Evolutionary conservation across 139 green algal genomes (phyloP).

Genomic region (Eudorina sp.): DNA sequence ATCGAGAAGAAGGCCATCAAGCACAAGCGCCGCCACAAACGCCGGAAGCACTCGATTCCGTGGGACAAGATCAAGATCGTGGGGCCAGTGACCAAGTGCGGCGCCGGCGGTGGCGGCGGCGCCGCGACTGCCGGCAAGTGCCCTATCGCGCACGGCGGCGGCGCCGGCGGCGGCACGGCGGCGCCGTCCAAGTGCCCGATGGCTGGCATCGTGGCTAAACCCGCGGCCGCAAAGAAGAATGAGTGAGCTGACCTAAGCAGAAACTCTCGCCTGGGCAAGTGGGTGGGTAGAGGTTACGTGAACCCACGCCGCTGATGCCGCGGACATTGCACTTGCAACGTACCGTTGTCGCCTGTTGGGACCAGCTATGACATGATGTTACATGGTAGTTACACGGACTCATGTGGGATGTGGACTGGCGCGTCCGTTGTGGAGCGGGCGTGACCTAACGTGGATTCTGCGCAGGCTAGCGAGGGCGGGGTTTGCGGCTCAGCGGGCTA

Average conservation of each 20-base stretch:
- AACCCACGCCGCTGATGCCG: no score
- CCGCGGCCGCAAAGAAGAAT: neutral
- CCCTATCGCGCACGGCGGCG: neutral
- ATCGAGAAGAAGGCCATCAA: constrained; percentile 73
- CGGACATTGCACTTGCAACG: no score
- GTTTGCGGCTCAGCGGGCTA: no score
- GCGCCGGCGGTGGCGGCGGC: neutral
- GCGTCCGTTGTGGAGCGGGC: no score
- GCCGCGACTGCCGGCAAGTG: constrained; percentile 16
- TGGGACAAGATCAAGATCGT: constrained; percentile 75
- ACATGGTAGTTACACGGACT: no score
- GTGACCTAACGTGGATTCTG: no score
- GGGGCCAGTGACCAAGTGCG: constrained; percentile 53
- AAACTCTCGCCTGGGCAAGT: no score
- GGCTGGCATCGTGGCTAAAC: neutral
- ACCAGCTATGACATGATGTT: no score
- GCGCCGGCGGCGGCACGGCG: neutral
- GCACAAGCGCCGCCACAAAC: constrained; percentile 68
- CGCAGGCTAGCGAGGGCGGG: no score
- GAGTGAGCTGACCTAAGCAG: neutral
- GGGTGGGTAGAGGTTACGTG: no score
- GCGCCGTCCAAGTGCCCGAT: constrained; percentile 26
- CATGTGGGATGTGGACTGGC: no score
- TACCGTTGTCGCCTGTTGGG: no score
- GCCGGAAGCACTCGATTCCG: constrained; percentile 66